phyloP scores from a whole-genome alignment of 1,284 basidiomycete species.

The Cutaneotrichosporon spelunceum region DNA sequence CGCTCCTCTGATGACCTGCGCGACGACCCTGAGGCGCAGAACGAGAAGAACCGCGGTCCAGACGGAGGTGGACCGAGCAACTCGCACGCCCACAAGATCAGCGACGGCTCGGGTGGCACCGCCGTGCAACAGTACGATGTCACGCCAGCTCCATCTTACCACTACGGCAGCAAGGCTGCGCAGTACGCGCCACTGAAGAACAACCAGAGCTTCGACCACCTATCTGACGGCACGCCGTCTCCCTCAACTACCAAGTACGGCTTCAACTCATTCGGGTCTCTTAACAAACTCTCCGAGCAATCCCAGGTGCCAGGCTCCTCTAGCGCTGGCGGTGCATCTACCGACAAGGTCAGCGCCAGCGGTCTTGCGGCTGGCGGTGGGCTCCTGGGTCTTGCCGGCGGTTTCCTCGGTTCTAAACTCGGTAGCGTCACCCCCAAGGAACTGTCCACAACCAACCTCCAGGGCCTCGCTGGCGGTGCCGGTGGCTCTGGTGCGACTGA shows the following conservation, averaged over 20 bases:
- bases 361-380: constrained; percentile 4
- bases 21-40: constrained; percentile 1
- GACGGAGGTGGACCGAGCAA: neutral
- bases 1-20: neutral
- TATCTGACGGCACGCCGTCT: constrained; percentile 4
- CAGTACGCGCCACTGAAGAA: constrained; percentile 12
- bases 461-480: constrained; percentile 3
- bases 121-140: neutral
- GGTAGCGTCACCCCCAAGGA: constrained; percentile 5
- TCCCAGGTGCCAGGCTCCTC: constrained; percentile 6
- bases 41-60: neutral
- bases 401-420: constrained; percentile 1
- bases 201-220: constrained; percentile 12
- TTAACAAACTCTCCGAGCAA: constrained; percentile 10
- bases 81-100: neutral
- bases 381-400: neutral
- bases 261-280: constrained; percentile 11
- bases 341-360: constrained; percentile 4
- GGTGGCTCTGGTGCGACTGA: constrained; percentile 1
- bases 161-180: neutral
- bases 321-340: neutral
- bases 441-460: constrained; percentile 6
- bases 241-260: constrained; percentile 3
- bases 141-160: constrained; percentile 13
- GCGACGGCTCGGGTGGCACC: neutral